Evolutionary conservation across 2,329 filamentous ascomycete species (phyloP).

Genomic region (Aspergillus sp.): DNA sequence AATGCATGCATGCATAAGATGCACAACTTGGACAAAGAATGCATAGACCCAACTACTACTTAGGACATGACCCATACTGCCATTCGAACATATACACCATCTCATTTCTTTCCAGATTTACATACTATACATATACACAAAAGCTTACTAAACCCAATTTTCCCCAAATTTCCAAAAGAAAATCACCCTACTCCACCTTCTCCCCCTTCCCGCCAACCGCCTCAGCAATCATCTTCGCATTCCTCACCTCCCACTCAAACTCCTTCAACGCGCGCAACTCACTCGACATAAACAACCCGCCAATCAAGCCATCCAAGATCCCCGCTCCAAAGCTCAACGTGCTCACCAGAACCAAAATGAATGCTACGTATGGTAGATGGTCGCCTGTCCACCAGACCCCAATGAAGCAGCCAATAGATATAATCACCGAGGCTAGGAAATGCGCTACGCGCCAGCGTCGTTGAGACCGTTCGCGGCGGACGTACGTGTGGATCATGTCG

Average conservation of each 20-base stretch:
- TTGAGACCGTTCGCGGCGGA: slow-evolving; percentile 69
- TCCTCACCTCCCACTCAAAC: slow-evolving; percentile 89
- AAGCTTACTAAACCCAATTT: too few species aligned
- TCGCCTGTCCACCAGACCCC: slow-evolving; percentile 76
- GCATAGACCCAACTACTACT: too few species aligned
- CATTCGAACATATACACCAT: too few species aligned
- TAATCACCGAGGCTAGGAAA: slow-evolving; percentile 66
- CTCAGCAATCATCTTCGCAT: slow-evolving; percentile 47
- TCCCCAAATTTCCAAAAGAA: too few species aligned
- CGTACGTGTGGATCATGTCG: slow-evolving; percentile 68
- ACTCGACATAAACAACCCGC: slow-evolving; percentile 79
- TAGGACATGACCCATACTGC: too few species aligned
- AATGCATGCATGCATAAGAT: too few species aligned
- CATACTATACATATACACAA: too few species aligned
- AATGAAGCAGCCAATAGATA: slow-evolving; percentile 73
- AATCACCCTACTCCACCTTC: too few species aligned
- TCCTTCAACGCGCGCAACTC: slow-evolving; percentile 83
- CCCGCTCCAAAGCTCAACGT: slow-evolving; percentile 76
- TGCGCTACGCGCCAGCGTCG: slow-evolving; percentile 70
- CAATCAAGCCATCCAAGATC: slow-evolving; percentile 80
- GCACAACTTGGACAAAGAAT: too few species aligned
- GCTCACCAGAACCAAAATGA: slow-evolving; percentile 76
- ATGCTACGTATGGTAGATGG: slow-evolving; percentile 72
- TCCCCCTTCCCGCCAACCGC: too few species aligned
- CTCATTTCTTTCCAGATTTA: too few species aligned